Base-by-base conservation (phyloP, 1,139 yeast species). In the Kodamaea sp. region DNA sequence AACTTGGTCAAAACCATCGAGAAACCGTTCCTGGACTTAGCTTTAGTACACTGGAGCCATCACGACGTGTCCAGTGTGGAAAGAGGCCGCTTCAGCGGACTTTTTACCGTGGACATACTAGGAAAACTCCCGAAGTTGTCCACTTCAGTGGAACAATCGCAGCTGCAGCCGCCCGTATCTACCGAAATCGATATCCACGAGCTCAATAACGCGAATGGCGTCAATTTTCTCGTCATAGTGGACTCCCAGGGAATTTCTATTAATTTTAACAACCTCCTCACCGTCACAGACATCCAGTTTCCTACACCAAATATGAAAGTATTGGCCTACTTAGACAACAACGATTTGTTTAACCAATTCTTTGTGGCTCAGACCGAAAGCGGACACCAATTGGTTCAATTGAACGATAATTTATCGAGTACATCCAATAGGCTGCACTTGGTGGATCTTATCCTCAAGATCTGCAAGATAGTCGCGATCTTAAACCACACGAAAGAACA, bases 401-500 rank as follows among this genome's bases (percentile, higher is more conserved):
- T 61, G 25, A 38, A 37, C 3, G 33, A 53, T 8, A 22, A 32
- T 10, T 38, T 49, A 9, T 34, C 39, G 3, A 22, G 42, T 0
- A 15, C 36, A 1, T 12, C 28, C 6, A 39, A 44, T 15, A 34
- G 48, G 25, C 29, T 41, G 27, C 39, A 49, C 29, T 37, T 59
- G 16, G 37, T 57, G 4, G 50, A 52, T 12, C 42, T 63, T 6
- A 48, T 68, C 11, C 39, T 53, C 12, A 49, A 51, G 24, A 41
- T 60, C n/a, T 62, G 70, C 38, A 65, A 66, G 35, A 42, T 64
- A 8, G 48, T 58, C 12, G 55, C 66, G 4, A 50, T 63, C 15
- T 30, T 55, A 14, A 56, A 56, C 24, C 59, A 59, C 34, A 41
- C 79, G 7, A 54, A 62, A 15, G 73, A 64, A n/a, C 67, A 70